phyloP scores from a whole-genome alignment of 2,329 filamentous ascomycete genomes.

The Phaeosphaeriaceae sp. region DNA sequence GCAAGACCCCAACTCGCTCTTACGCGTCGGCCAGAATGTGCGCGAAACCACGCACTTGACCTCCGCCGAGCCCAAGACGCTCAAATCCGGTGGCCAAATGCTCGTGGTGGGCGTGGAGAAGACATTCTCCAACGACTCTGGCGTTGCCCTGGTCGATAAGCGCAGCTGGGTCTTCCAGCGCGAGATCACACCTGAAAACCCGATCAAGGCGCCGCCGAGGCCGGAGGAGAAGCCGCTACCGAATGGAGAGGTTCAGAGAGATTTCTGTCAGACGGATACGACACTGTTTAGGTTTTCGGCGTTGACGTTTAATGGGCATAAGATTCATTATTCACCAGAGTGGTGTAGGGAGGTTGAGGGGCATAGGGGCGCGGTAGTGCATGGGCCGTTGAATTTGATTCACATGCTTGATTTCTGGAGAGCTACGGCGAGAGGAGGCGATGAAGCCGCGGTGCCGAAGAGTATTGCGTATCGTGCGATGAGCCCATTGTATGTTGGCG shows the following conservation, averaged over 20 bases:
- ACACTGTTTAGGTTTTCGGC: constrained; percentile 92
- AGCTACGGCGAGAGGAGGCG: constrained; percentile 25
- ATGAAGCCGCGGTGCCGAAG: constrained; percentile 27
- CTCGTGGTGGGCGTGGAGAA: constrained; percentile 67
- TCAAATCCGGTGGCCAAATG: constrained; percentile 60
- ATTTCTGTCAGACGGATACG: constrained; percentile 69
- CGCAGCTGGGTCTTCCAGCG: constrained; percentile 49
- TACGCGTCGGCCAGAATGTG: constrained; percentile 43
- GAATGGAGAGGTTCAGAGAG: constrained; percentile 46
- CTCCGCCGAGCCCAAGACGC: constrained; percentile 57
- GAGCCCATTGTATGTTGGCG: constrained; percentile 41
- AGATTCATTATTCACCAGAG: constrained; percentile 80
- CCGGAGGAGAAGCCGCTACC: constrained; percentile 30
- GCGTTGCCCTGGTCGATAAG: constrained; percentile 46
- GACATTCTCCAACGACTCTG: constrained; percentile 50
- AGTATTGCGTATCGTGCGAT: constrained; percentile 41
- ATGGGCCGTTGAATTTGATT: constrained; percentile 81
- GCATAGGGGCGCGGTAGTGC: constrained; percentile 77
- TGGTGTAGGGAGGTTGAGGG: constrained; percentile 78
- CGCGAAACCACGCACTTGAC: constrained; percentile 56
- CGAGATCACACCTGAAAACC: constrained; percentile 48
- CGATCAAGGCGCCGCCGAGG: constrained; percentile 44
- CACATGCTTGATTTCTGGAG: constrained; percentile 47
- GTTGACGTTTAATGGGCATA: constrained; percentile 90
- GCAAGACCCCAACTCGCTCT: constrained; percentile 23